Evolutionary conservation across 768 basidiomycete species (phyloP).

Genomic region (Boletus edulis): DNA sequence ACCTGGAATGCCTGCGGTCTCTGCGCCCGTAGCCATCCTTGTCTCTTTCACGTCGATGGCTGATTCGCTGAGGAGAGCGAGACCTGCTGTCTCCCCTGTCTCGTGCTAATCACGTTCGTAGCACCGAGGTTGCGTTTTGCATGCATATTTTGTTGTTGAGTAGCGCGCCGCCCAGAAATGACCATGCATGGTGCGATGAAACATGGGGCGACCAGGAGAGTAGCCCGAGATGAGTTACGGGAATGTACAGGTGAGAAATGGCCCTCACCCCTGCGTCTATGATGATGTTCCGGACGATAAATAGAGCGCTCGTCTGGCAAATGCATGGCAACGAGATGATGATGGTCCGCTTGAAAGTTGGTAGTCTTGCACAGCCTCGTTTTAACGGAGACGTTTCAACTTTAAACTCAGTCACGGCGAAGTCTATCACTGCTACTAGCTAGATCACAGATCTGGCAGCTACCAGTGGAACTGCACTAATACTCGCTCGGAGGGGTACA

Average conservation of each 20-base stretch:
- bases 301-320: slow-evolving; percentile 7
- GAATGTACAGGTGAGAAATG: not conserved
- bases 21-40: slow-evolving; percentile 4
- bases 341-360: no score
- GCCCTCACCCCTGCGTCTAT: slow-evolving; percentile 26
- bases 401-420: no score
- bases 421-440: no score
- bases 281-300: slow-evolving; percentile 5
- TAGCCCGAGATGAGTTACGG: slow-evolving; percentile 21
- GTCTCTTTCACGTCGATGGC: slow-evolving; percentile 7
- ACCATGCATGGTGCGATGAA: slow-evolving; percentile 5
- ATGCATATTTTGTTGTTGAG: slow-evolving; percentile 2
- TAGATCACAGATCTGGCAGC: no score
- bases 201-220: slow-evolving; percentile 26
- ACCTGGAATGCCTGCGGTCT: slow-evolving; percentile 22
- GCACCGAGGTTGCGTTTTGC: not conserved
- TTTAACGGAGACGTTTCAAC: no score
- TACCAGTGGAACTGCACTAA: no score
- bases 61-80: slow-evolving; percentile 21
- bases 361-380: slow-evolving; percentile 1
- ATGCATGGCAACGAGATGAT: slow-evolving; percentile 9
- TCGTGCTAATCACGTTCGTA: slow-evolving; percentile 12
- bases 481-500: no score
- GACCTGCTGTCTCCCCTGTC: slow-evolving; percentile 23
- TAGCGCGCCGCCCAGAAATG: slow-evolving; percentile 17